Conservation (phyloP, 495 filamentous ascomycete genomes). For the Bacidia gigantensis region DNA sequence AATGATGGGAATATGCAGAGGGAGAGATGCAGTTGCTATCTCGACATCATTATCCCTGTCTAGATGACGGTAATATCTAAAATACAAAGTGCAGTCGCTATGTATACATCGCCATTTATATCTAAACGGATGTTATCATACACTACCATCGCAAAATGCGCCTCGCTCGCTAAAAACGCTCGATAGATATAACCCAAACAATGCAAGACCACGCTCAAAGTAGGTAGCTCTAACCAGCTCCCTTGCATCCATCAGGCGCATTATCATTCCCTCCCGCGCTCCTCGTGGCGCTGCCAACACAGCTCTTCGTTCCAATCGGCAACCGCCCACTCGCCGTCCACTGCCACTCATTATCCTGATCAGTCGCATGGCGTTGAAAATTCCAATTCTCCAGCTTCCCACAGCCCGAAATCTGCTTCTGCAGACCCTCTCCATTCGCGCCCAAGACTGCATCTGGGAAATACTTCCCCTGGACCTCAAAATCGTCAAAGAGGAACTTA, state of each 20-base stretch:
- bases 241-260: background rate
- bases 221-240: background rate
- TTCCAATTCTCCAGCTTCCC: slow-evolving; percentile 11
- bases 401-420: slow-evolving; percentile 12
- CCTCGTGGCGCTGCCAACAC: slow-evolving; percentile 10
- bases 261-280: slow-evolving; percentile 7
- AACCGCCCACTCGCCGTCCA: slow-evolving; percentile 15
- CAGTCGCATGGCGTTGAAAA: slow-evolving; percentile 14
- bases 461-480: slow-evolving; percentile 14
- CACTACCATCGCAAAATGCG: too few relatives aligned
- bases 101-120: too few relatives aligned
- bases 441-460: slow-evolving; percentile 10
- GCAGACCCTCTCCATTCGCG: slow-evolving; percentile 9
- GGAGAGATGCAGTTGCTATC: too few relatives aligned
- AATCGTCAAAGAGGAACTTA: slow-evolving; percentile 5
- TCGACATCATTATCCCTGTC: too few relatives aligned
- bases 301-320: slow-evolving; percentile 13
- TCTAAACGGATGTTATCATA: too few relatives aligned
- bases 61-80: too few relatives aligned
- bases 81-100: too few relatives aligned
- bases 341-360: slow-evolving; percentile 10
- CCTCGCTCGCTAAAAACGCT: too few relatives aligned
- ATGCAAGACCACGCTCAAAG: too few relatives aligned
- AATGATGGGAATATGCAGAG: too few relatives aligned
- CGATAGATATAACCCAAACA: too few relatives aligned